Evolutionary conservation across 2,329 filamentous ascomycete genomes (phyloP).

Genomic region (Pseudopyrenochaeta lycopersici): DNA sequence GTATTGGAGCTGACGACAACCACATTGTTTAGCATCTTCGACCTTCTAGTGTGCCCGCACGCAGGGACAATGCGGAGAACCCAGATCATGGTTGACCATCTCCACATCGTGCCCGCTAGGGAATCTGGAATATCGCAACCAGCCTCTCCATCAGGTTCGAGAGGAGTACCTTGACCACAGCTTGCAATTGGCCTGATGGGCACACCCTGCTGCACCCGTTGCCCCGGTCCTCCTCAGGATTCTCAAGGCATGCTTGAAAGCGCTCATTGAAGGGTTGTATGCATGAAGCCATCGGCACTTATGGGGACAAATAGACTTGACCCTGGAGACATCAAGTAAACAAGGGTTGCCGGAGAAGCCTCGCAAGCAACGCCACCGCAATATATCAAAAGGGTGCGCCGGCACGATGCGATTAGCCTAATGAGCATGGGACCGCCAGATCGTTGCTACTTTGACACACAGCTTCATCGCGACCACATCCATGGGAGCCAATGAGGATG

Average conservation of each 20-base stretch:
- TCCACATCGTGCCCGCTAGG: background rate
- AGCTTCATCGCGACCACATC: background rate
- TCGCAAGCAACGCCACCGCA: slow-evolving; percentile 20
- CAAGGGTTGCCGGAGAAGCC: background rate
- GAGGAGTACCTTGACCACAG: too few relatives aligned
- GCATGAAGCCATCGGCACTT: background rate
- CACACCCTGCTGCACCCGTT: too few relatives aligned
- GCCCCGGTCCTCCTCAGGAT: too few relatives aligned
- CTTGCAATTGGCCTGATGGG: too few relatives aligned
- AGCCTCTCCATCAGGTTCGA: too few relatives aligned
- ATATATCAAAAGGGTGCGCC: slow-evolving; percentile 12
- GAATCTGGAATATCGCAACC: background rate
- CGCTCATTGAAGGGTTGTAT: background rate
- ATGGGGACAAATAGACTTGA: background rate
- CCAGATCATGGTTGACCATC: slow-evolving; percentile 13
- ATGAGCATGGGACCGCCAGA: slow-evolving; percentile 1
- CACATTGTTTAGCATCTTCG: background rate
- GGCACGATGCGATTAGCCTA: slow-evolving; percentile 10
- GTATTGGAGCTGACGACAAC: background rate
- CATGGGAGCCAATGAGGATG: slow-evolving; percentile 6
- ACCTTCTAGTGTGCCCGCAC: slow-evolving; percentile 3
- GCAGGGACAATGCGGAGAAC: slow-evolving; percentile 34
- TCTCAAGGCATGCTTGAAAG: too few relatives aligned
- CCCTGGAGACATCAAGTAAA: background rate
- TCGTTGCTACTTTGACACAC: background rate